Conservation (phyloP, 2,329 filamentous ascomycete genomes). For the Penicillium sp. region DNA sequence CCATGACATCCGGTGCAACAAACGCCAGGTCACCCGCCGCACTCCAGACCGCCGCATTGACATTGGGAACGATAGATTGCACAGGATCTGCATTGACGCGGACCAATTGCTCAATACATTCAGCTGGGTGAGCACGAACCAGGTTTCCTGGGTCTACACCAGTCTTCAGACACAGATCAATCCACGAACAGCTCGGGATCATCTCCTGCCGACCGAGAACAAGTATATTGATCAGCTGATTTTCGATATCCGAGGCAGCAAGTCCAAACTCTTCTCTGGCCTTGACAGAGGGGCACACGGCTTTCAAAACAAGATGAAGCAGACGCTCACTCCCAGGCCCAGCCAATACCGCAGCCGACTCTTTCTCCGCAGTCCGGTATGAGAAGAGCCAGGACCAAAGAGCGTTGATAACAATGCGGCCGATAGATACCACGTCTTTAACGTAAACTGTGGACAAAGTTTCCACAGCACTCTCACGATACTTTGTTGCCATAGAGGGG, state of each 20-base stretch:
- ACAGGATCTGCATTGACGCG: slow-evolving; percentile 50
- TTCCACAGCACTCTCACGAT: slow-evolving; percentile 64
- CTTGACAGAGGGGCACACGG: slow-evolving; percentile 40
- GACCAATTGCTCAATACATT: slow-evolving; percentile 69
- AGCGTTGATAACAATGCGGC: slow-evolving; percentile 66
- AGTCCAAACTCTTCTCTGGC: slow-evolving; percentile 27
- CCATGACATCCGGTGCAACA: slow-evolving; percentile 81
- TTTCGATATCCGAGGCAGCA: slow-evolving; percentile 58
- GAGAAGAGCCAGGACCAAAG: slow-evolving; percentile 78
- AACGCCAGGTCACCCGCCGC: slow-evolving; percentile 92
- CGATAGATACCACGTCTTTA: slow-evolving; percentile 59
- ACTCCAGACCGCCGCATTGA: slow-evolving; percentile 71
- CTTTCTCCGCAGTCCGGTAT: slow-evolving; percentile 72
- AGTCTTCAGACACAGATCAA: slow-evolving; percentile 78
- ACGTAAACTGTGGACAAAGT: slow-evolving; percentile 67
- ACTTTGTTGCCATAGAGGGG: slow-evolving; percentile 58
- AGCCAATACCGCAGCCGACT: slow-evolving; percentile 66
- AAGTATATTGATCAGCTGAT: slow-evolving; percentile 74
- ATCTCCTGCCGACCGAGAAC: slow-evolving; percentile 77
- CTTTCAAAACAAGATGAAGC: slow-evolving; percentile 59
- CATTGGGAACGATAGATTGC: slow-evolving; percentile 36
- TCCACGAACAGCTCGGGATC: slow-evolving; percentile 81
- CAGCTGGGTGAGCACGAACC: slow-evolving; percentile 63
- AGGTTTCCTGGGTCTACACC: slow-evolving; percentile 81
- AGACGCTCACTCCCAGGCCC: slow-evolving; percentile 64